These are phyloP conservation scores for Microdochium paspali DNA, from an alignment of 2,329 filamentous ascomycete genomes.

Conservation along the genomic window DNA sequence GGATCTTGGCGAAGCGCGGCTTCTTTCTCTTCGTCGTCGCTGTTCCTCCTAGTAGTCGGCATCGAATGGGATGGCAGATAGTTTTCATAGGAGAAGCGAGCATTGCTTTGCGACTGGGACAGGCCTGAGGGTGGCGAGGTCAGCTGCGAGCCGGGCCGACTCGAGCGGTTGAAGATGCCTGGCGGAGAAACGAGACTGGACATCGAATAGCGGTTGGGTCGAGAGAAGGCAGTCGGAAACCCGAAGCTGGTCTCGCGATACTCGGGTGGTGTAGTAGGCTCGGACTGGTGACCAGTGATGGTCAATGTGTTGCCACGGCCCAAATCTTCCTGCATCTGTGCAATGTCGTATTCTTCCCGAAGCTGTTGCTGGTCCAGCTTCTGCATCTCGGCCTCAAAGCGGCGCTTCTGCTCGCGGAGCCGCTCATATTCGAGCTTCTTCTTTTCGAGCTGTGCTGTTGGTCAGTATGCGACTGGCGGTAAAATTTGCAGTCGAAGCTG, in stretches of 20 bases:
- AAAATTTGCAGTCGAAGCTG: not conserved
- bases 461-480: conserved; percentile 21
- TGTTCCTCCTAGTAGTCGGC: conserved; percentile 79
- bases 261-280: conserved; percentile 93
- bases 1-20: conserved; percentile 59
- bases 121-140: conserved; percentile 65
- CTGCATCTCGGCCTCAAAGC: conserved; percentile 89
- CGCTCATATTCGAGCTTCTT: conserved; percentile 89
- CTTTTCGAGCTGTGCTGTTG: conserved; percentile 65
- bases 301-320: conserved; percentile 39
- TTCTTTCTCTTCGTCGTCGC: conserved; percentile 82
- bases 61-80: conserved; percentile 75
- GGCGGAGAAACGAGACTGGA: conserved; percentile 79
- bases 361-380: conserved; percentile 78
- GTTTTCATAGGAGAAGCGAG: conserved; percentile 51
- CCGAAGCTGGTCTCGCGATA: conserved; percentile 64
- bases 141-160: conserved; percentile 69
- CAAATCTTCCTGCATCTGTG: conserved; percentile 75
- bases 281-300: conserved; percentile 70
- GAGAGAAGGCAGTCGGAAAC: conserved; percentile 71
- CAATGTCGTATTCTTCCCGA: conserved; percentile 73
- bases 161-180: conserved; percentile 63
- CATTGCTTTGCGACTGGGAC: conserved; percentile 29
- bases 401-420: conserved; percentile 77
- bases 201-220: conserved; percentile 80